A percentile compares a stretch with the other conserved stretches of the same genome.
Conservation (phyloP, 345 rosid genomes). For the Stellera chamaejasme region DNA sequence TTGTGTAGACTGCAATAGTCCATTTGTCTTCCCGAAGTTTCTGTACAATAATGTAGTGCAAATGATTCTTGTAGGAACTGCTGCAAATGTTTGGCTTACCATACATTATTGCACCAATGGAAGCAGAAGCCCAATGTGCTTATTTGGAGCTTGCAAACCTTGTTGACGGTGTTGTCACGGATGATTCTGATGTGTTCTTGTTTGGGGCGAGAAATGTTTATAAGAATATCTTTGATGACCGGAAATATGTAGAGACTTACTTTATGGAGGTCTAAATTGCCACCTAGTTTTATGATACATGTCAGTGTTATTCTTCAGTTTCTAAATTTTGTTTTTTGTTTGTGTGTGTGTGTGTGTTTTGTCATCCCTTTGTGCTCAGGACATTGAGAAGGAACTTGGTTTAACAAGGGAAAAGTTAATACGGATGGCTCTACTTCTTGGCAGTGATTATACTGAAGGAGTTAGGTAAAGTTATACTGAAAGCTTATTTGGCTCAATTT, state of each 20-base stretch:
- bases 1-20: too few relatives aligned
- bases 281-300: not conserved
- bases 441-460: conserved; percentile 99
- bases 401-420: conserved; percentile 71
- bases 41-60: not conserved
- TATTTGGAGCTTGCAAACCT: conserved; percentile 74
- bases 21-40: not conserved
- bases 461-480: conserved; percentile 46
- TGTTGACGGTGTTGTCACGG: conserved; percentile 96
- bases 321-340: not conserved
- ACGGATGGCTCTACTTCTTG: conserved; percentile 91
- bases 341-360: not conserved
- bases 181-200: conserved; percentile 91
- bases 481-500: not conserved
- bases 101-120: conserved; percentile 95
- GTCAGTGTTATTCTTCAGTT: not conserved
- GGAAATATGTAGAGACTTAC: conserved; percentile 96
- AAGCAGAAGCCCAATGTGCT: conserved; percentile 99
- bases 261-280: conserved; percentile 59
- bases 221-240: conserved; percentile 95
- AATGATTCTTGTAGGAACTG: conserved; percentile 52
- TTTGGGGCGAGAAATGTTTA: conserved; percentile 87
- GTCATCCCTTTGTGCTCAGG: conserved; percentile 32
- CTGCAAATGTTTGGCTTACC: conserved; percentile 98
- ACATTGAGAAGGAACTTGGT: conserved; percentile 88